Conservation (phyloP, 78 protist genomes). For the Protostelium mycophagum region DNA sequence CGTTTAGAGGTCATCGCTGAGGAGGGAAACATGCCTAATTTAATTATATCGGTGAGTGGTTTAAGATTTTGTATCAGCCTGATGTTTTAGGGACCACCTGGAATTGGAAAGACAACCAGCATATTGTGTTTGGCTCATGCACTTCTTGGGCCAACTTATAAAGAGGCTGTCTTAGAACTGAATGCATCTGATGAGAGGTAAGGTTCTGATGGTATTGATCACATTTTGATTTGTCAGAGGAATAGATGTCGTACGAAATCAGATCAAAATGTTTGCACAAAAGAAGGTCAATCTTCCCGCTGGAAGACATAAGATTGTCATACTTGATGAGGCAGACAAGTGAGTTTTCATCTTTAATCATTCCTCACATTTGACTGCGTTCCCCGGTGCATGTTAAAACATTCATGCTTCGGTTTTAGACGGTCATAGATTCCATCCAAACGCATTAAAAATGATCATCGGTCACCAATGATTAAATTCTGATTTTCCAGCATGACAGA, state of each 20-base stretch:
- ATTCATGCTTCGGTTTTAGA: neutral
- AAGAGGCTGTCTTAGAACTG: constrained; percentile 88
- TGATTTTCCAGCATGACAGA: constrained; percentile 75
- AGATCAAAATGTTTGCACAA: constrained; percentile 91
- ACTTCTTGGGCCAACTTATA: constrained; percentile 72
- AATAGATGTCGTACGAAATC: constrained; percentile 86
- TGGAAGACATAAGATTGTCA: constrained; percentile 84
- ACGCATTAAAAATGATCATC: neutral
- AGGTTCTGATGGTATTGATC: neutral
- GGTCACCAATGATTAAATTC: neutral
- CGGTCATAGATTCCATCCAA: neutral
- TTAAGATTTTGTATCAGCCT: neutral
- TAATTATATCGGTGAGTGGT: constrained; percentile 84
- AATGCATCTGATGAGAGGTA: constrained; percentile 96
- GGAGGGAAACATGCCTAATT: constrained; percentile 86
- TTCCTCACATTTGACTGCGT: neutral
- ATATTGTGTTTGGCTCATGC: constrained; percentile 87
- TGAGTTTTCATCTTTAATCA: neutral
- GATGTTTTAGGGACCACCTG: constrained; percentile 87
- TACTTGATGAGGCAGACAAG: constrained; percentile 97
- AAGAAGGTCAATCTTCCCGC: constrained; percentile 59
- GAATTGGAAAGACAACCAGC: constrained; percentile 97
- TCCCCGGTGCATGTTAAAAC: neutral
- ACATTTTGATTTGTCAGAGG: constrained; percentile 60
- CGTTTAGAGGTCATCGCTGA: constrained; percentile 39